These are phyloP conservation scores for Amyloporia xantha DNA, from an alignment of 768 basidiomycete genomes.

Conservation along the genomic window DNA sequence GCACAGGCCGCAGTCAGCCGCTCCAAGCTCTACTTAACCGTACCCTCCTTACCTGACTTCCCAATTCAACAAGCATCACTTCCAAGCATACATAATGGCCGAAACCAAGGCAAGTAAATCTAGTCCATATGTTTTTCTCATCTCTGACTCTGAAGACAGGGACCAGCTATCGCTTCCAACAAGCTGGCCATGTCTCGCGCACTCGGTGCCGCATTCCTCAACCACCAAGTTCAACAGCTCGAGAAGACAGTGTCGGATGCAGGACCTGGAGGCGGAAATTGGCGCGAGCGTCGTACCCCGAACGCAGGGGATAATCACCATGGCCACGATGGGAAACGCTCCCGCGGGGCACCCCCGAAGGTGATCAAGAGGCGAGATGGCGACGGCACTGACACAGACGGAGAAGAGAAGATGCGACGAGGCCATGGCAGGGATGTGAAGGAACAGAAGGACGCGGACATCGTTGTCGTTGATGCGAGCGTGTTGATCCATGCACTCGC, in stretches of 20 bases:
- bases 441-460: constrained; percentile 57
- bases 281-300: constrained; percentile 41
- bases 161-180: constrained; percentile 27
- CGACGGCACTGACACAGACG: constrained; percentile 1
- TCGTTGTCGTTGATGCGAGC: constrained; percentile 76
- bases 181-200: constrained; percentile 82
- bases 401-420: constrained; percentile 9
- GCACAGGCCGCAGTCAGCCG: constrained; percentile 1
- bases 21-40: neutral
- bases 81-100: neutral
- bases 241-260: constrained; percentile 60
- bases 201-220: constrained; percentile 80
- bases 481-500: constrained; percentile 73
- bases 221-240: constrained; percentile 83
- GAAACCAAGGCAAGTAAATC: neutral
- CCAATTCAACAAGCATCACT: neutral
- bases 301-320: constrained; percentile 2
- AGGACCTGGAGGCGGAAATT: constrained; percentile 49
- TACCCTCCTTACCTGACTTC: neutral
- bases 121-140: neutral
- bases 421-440: constrained; percentile 15
- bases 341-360: constrained; percentile 5
- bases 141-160: constrained; percentile 1
- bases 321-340: constrained; percentile 4
- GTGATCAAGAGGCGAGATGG: constrained; percentile 11